These are phyloP conservation scores for Melanopsichium pennsylvanicum DNA, from an alignment of 1,284 basidiomycete genomes.

Conservation along the genomic window DNA sequence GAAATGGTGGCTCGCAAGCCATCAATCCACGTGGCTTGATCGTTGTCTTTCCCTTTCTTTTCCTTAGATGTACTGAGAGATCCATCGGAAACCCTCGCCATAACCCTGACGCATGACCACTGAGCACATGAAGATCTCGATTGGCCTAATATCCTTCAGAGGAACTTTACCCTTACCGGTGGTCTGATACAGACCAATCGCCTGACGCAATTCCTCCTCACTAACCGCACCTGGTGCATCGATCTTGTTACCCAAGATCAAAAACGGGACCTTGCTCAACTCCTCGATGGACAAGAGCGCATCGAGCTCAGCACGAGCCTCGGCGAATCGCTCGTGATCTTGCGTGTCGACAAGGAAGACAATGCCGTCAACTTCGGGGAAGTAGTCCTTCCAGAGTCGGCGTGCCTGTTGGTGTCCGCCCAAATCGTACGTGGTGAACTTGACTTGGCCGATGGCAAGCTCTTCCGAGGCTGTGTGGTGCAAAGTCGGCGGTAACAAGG, in stretches of 20 bases:
- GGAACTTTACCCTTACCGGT: conserved; percentile 99
- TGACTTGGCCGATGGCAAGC: conserved; percentile 96
- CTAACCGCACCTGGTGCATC: conserved; percentile 96
- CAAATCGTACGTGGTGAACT: conserved; percentile 98
- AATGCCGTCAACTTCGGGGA: conserved; percentile 99
- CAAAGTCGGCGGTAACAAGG: too few species aligned
- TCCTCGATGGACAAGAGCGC: conserved; percentile 88
- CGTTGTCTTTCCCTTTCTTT: too few species aligned
- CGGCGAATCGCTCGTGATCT: conserved; percentile 93
- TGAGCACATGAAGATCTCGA: conserved; percentile 99
- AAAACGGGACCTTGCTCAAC: conserved; percentile 89
- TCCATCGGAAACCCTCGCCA: conserved; percentile 98
- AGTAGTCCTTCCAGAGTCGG: conserved; percentile 99
- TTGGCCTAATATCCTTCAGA: conserved; percentile 93
- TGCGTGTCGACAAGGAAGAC: conserved; percentile 98
- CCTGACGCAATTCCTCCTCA: conserved; percentile 95
- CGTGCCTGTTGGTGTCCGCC: conserved; percentile 98
- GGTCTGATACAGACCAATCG: conserved; percentile 95
- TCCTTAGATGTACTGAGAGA: conserved; percentile 86
- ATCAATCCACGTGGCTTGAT: too few species aligned
- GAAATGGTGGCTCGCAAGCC: too few species aligned
- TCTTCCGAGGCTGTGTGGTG: conserved; percentile 86
- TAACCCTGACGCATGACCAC: conserved; percentile 99
- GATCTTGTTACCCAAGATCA: conserved; percentile 99
- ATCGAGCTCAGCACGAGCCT: conserved; percentile 96